Base-by-base conservation (phyloP, 1,139 yeast genomes). In the Geotrichum reessii region DNA sequence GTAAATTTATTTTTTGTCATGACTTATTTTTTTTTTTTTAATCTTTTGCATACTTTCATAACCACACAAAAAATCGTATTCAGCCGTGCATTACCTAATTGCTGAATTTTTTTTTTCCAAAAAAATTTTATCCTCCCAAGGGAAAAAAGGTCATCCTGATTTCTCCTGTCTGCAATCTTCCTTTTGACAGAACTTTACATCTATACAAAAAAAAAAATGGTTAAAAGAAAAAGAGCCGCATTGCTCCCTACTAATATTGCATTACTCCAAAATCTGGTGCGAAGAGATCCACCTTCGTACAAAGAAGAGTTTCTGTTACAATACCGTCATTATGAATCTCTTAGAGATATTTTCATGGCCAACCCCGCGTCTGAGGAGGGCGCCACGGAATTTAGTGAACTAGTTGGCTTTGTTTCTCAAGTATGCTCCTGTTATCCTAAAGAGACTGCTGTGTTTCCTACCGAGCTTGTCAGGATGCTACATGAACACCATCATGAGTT, bases 271-370 rank as follows among this genome's bases (percentile, higher is more conserved):
- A 93, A 95, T 71, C 81, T 93, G 61, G 96, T 93, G 12, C 86
- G 92, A 69, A 80, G 97, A 66, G 99, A 93, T 70, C 98, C 99
- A n/a, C 63, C 63, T 61, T 90, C 98, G 0, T 95, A 93, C 72
- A 83, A 84, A 63, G 99, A 95, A 73, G 99, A 93, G 73, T 93
- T 93, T 73, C 72, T 86, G 54, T 95, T 91, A 67, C 99, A 95
- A 71, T 90, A 86, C 71, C 82, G 93, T 58, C 99, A 95, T 72
- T 93, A 93, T 73, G 91, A 87, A 71, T 87, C 98, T 0, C 76
- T 91, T 59, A 78, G 96, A 71, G 97, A 92, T 69, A 86, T 95
- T 62, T 90, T 89, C 68, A 76, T 89, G 72, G 76, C 81, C 65
- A 84, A 86, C 71, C 77, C 80, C 0, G 64, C 67, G 33, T 67